Evolutionary conservation across 2,329 filamentous ascomycete species (phyloP).

Genomic region (Exophiala sp.): DNA sequence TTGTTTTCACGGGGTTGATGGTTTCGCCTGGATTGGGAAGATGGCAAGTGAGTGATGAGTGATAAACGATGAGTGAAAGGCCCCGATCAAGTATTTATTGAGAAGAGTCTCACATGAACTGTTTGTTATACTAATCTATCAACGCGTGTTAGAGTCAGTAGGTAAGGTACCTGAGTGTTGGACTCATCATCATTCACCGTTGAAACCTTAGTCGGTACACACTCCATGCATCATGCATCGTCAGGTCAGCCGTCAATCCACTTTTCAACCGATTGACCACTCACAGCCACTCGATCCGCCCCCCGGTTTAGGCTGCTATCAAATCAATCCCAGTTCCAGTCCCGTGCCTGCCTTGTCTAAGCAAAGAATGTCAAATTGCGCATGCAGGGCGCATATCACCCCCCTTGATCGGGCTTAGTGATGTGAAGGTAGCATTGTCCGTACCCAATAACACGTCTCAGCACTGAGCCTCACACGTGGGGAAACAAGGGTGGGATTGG

Average conservation of each 20-base stretch:
- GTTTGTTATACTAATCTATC: no score
- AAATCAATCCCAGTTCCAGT: neutral
- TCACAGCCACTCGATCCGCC: neutral
- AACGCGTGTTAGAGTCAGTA: no score
- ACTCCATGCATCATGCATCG: neutral
- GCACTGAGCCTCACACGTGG: constrained; percentile 5
- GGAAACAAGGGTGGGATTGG: neutral
- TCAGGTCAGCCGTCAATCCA: neutral
- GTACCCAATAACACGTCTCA: neutral
- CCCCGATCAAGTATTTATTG: no score
- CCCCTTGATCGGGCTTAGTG: constrained; percentile 4
- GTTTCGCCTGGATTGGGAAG: neutral
- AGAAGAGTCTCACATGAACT: no score
- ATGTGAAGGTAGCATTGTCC: constrained; percentile 5
- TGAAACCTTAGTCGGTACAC: neutral
- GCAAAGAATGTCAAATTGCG: neutral
- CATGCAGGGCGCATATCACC: constrained; percentile 7
- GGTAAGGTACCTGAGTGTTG: no score
- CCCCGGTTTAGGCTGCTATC: neutral
- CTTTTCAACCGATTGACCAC: neutral
- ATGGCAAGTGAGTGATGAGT: neutral
- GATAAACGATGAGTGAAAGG: no score
- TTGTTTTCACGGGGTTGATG: neutral
- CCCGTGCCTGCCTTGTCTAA: neutral
- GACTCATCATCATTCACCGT: constrained; percentile 10